phyloP scores from a whole-genome alignment of 108 stramenopile genomes.

The Licmophora abbreviata region DNA sequence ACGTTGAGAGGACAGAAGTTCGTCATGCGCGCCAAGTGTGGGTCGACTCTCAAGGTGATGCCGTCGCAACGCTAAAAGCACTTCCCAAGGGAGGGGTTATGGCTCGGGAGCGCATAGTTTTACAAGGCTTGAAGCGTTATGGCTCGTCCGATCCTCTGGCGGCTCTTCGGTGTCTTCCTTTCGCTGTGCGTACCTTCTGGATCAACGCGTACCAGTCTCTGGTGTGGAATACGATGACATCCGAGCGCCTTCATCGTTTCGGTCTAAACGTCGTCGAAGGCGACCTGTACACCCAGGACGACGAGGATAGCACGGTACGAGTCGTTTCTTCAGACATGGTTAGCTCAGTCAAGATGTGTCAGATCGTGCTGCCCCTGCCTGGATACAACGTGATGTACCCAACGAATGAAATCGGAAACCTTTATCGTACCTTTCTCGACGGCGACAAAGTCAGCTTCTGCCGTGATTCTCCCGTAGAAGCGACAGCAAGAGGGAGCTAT shows the following conservation, averaged over 20 bases:
- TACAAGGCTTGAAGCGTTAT: slow-evolving; percentile 68
- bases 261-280: slow-evolving; percentile 46
- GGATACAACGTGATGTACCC: slow-evolving; percentile 63
- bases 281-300: slow-evolving; percentile 44
- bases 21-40: slow-evolving; percentile 45
- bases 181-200: slow-evolving; percentile 59
- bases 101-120: slow-evolving; percentile 48
- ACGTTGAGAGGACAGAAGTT: slow-evolving; percentile 22
- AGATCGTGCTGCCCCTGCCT: slow-evolving; percentile 72
- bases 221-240: slow-evolving; percentile 73
- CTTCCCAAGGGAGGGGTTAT: slow-evolving; percentile 38
- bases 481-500: slow-evolving; percentile 74
- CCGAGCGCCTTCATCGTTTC: slow-evolving; percentile 41
- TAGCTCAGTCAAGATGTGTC: slow-evolving; percentile 16
- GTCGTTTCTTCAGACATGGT: slow-evolving; percentile 16
- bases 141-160: slow-evolving; percentile 40
- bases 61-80: slow-evolving; percentile 39
- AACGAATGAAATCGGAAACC: slow-evolving; percentile 49
- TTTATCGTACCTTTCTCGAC: slow-evolving; percentile 37
- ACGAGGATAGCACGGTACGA: slow-evolving; percentile 9
- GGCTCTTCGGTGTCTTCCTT: slow-evolving; percentile 51
- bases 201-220: slow-evolving; percentile 81
- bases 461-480: slow-evolving; percentile 36
- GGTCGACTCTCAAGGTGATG: slow-evolving; percentile 45
- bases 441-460: slow-evolving; percentile 48